Evolutionary conservation across 2,329 filamentous ascomycete genomes (phyloP).

Genomic region (Colletotrichum caudatum): DNA sequence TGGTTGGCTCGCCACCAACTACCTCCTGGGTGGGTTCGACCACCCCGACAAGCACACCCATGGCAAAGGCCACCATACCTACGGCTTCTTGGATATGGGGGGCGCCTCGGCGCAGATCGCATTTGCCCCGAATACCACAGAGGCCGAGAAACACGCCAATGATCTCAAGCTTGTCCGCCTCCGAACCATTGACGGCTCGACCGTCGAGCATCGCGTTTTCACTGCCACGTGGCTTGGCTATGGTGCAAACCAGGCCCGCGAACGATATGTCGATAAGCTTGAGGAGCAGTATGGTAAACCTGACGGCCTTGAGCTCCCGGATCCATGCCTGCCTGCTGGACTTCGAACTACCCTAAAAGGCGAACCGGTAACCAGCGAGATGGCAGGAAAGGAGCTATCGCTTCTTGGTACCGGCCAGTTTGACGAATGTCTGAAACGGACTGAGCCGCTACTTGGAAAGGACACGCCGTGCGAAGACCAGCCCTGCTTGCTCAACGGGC

Average conservation of each 20-base stretch:
- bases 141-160: constrained; percentile 88
- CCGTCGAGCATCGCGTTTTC: constrained; percentile 88
- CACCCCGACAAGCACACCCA: constrained; percentile 79
- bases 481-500: constrained; percentile 90
- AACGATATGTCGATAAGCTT: constrained; percentile 85
- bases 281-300: constrained; percentile 72
- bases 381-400: constrained; percentile 56
- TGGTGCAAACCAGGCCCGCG: constrained; percentile 92
- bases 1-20: constrained; percentile 98
- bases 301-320: constrained; percentile 77
- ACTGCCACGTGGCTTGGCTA: constrained; percentile 98
- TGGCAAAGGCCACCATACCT: constrained; percentile 91
- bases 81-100: constrained; percentile 98
- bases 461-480: constrained; percentile 84
- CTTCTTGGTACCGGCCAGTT: constrained; percentile 90
- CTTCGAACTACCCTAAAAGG: constrained; percentile 81
- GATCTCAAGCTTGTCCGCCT: constrained; percentile 89
- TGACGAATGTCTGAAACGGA: constrained; percentile 83
- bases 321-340: constrained; percentile 89
- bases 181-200: constrained; percentile 82
- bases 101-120: constrained; percentile 98
- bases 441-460: constrained; percentile 89
- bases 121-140: constrained; percentile 93
- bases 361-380: constrained; percentile 57
- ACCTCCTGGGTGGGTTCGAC: constrained; percentile 92